Evolutionary conservation across 352 stramenopile species (phyloP).

Genomic region (Stramenopiles sp.): DNA sequence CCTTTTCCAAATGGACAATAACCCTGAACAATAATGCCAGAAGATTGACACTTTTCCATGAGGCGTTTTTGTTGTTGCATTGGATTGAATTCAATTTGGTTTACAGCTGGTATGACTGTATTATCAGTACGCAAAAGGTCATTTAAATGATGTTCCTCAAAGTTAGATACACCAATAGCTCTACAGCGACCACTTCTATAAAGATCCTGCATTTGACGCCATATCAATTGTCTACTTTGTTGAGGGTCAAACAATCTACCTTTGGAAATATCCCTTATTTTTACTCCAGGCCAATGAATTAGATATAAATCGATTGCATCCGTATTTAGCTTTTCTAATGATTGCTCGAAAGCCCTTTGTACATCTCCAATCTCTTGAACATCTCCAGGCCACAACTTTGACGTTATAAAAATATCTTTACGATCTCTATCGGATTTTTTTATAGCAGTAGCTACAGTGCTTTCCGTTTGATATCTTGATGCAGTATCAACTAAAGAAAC

Average conservation of each 20-base stretch:
- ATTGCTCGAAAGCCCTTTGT: neutral
- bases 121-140: slow-evolving; percentile 1
- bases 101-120: neutral
- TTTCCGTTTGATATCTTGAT: slow-evolving; percentile 1
- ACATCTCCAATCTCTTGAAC: too few species aligned
- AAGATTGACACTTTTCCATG: slow-evolving; percentile 6
- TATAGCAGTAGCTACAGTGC: slow-evolving; percentile 1
- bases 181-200: neutral
- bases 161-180: slow-evolving; percentile 4
- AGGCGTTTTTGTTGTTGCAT: neutral
- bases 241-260: too few species aligned
- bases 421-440: neutral
- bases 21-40: neutral
- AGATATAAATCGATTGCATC: slow-evolving; percentile 5
- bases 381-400: slow-evolving; percentile 5
- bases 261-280: too few species aligned
- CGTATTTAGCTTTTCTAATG: neutral
- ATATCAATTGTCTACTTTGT: neutral
- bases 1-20: slow-evolving; percentile 7
- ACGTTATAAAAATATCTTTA: slow-evolving; percentile 9
- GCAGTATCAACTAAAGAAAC: slow-evolving; percentile 1
- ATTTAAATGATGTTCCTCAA: slow-evolving; percentile 1
- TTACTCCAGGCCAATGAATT: neutral
- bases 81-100: slow-evolving; percentile 5
- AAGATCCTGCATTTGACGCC: neutral